A percentile compares a stretch with the other conserved stretches of the same genome.
phyloP scores from a whole-genome alignment of 805 yeast species.

The Pichia membranifaciens region DNA sequence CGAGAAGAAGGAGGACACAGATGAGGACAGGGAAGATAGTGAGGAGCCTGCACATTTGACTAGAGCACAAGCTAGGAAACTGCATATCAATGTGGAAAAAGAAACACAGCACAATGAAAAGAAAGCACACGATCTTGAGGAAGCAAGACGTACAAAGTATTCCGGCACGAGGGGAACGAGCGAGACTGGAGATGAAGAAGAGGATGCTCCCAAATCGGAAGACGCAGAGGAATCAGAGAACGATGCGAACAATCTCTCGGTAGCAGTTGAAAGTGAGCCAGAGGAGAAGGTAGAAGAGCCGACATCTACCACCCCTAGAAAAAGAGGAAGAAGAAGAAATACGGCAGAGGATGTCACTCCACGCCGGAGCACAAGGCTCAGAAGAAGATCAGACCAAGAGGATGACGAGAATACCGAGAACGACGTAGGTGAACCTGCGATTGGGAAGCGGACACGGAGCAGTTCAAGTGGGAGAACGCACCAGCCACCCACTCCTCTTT shows the following conservation, averaged over 20 bases:
- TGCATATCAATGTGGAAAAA: slow-evolving; percentile 9
- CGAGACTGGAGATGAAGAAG: background rate
- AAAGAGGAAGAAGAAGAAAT: slow-evolving; percentile 1
- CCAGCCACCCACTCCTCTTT: background rate
- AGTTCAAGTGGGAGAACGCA: background rate
- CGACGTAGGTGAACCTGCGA: slow-evolving; percentile 5
- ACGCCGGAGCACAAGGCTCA: slow-evolving; percentile 10
- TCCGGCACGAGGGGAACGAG: too few relatives aligned
- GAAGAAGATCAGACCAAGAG: slow-evolving; percentile 19
- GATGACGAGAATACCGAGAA: slow-evolving; percentile 7
- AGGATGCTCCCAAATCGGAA: background rate
- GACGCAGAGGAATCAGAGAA: background rate
- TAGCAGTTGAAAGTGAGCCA: background rate
- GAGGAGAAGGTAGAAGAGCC: background rate
- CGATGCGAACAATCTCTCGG: background rate
- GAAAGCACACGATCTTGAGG: slow-evolving; percentile 7
- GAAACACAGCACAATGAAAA: slow-evolving; percentile 9
- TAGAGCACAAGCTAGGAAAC: slow-evolving; percentile 10
- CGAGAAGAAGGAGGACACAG: background rate
- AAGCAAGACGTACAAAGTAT: background rate
- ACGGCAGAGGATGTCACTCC: slow-evolving; percentile 9
- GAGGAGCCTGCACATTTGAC: slow-evolving; percentile 13
- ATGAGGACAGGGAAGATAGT: slow-evolving; percentile 4
- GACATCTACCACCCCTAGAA: background rate
- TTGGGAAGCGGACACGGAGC: slow-evolving; percentile 6